phyloP scores from a whole-genome alignment of 352 stramenopile species.

The Phytopythium ostracodes region DNA sequence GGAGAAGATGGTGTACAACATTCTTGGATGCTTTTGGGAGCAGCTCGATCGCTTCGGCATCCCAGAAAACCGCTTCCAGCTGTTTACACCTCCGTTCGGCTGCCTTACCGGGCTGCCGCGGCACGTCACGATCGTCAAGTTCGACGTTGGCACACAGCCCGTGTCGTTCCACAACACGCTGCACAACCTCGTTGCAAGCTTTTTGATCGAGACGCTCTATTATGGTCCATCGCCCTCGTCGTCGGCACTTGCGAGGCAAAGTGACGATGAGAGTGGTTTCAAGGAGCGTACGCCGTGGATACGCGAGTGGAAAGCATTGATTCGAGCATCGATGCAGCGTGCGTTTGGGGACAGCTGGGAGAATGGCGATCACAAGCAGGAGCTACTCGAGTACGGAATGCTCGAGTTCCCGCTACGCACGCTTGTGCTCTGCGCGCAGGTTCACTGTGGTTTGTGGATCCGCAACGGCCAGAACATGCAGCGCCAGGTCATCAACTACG shows the following conservation, averaged over 20 bases:
- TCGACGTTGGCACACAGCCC: constrained; percentile 58
- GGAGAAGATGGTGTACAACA: constrained; percentile 61
- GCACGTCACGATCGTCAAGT: constrained; percentile 65
- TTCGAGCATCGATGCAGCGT: constrained; percentile 33
- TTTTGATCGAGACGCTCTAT: constrained; percentile 77
- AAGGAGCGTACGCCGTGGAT: constrained; percentile 25
- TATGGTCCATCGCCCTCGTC: constrained; percentile 28
- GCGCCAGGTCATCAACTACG: constrained; percentile 79
- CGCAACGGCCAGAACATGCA: constrained; percentile 84
- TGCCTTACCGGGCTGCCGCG: constrained; percentile 42
- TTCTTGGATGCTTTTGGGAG: constrained; percentile 70
- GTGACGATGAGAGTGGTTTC: background rate
- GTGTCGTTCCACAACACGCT: constrained; percentile 91
- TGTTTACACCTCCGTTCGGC: constrained; percentile 60
- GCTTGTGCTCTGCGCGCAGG: constrained; percentile 68
- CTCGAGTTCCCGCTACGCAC: constrained; percentile 79
- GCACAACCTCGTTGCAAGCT: constrained; percentile 77
- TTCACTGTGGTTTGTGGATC: constrained; percentile 79
- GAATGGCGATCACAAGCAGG: constrained; percentile 39
- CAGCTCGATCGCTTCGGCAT: constrained; percentile 52
- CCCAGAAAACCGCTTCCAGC: constrained; percentile 33
- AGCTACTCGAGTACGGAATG: constrained; percentile 64
- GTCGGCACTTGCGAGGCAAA: background rate
- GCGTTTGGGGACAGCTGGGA: constrained; percentile 19
- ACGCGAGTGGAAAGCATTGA: constrained; percentile 40